phyloP scores from a whole-genome alignment of 208 protist species.

The Leishmania lainsoni region DNA sequence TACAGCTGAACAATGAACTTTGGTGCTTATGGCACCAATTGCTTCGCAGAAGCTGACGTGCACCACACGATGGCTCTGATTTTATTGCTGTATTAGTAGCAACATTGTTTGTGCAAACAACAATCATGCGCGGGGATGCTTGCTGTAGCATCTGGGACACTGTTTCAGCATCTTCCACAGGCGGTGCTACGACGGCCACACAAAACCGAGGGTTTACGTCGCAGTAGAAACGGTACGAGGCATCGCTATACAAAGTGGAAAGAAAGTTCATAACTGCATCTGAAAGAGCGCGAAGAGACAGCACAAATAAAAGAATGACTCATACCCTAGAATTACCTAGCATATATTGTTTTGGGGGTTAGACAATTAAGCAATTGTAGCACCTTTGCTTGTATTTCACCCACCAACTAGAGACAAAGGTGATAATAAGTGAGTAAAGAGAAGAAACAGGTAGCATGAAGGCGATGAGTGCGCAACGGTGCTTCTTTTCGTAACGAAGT shows the following conservation, averaged over 20 bases:
- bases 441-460: background rate
- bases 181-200: slow-evolving; percentile 31
- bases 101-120: slow-evolving; percentile 31
- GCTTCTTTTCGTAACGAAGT: background rate
- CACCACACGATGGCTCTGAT: background rate
- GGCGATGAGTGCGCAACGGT: background rate
- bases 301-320: background rate
- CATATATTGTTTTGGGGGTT: background rate
- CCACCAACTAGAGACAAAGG: background rate
- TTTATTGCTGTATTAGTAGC: background rate
- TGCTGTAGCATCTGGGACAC: slow-evolving; percentile 20
- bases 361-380: background rate
- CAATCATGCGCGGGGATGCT: slow-evolving; percentile 6
- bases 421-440: background rate
- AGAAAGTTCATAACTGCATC: slow-evolving; percentile 47
- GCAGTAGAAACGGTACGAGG: slow-evolving; percentile 40
- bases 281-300: background rate
- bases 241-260: slow-evolving; percentile 39
- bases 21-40: slow-evolving; percentile 37
- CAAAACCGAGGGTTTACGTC: slow-evolving; percentile 43
- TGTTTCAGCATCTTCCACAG: slow-evolving; percentile 31
- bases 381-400: background rate
- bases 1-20: slow-evolving; percentile 29
- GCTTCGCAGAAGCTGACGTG: slow-evolving; percentile 24
- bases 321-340: background rate